Evolutionary conservation across 2,329 filamentous ascomycete species (phyloP), one percentile per base, ranked within the genome.

Genomic region (Xylaria sp.): DNA sequence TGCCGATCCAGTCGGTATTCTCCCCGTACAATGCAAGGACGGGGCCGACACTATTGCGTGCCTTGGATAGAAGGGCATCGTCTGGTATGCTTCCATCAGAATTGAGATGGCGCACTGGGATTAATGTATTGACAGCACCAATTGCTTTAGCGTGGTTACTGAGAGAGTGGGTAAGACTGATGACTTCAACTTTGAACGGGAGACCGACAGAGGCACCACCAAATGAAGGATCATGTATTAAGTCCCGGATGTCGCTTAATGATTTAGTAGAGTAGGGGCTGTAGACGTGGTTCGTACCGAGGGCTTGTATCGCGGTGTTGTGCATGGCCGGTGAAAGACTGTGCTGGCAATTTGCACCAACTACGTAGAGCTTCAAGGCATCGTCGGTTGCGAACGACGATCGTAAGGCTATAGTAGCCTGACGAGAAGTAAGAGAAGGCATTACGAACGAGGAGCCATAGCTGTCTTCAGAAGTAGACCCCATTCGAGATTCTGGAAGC

Each of bases 1-100:
- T 92, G 5, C 92, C 92, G 41, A 94, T 91, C 90, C 92, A 94
- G 78, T 94, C 92, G 0, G 92, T 94, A 69, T 94, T 94, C 68
- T 94, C 91, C 1, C 92, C 92, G 71, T 93, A 92, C 0, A 94
- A 83, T 0, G 90, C 91, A 70, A 87, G 87, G 7, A 93, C 87
- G 0, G 89, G 87, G 0, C 92, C 91, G 1, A 89, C 85, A 52
- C 88, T 85, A 70, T 90, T 90, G 64, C 88, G 84, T 68, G 88
- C 85, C n/a, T 82, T 80, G 68, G 85, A 84, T 20, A 85, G 80
- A 9, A 88, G 79, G 1, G 84, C 84, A 4, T 88, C 87, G 37
- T 86, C 83, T 0, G 89, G 86, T 0, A 89, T 85, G 44, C 83
- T 85, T 1, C 87, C 87, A 66, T 90, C 86, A 0, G 83, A 77